phyloP scores from a whole-genome alignment of 306 rosid genomes.

The Inga laurina region DNA sequence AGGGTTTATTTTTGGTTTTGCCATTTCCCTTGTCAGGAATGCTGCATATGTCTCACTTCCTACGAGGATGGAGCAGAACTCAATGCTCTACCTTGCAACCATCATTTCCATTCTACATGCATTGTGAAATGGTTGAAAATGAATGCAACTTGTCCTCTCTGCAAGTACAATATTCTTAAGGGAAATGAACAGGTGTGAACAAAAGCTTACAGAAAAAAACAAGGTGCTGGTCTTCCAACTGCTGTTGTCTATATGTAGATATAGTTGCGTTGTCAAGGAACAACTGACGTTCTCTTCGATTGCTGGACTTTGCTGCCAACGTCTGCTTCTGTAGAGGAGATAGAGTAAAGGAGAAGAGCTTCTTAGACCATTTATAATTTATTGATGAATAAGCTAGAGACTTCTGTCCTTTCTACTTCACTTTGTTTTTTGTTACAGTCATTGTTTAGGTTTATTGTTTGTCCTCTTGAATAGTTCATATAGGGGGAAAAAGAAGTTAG shows the following conservation, averaged over 20 bases:
- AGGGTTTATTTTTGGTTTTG: conserved; percentile 9
- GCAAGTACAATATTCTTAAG: conserved; percentile 93
- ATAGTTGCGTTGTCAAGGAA: conserved; percentile 41
- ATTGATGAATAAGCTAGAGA: conserved; percentile 34
- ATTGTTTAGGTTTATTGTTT: conserved; percentile 9
- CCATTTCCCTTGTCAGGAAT: conserved; percentile 60
- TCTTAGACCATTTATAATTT: conserved; percentile 33
- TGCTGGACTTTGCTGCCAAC: conserved; percentile 30
- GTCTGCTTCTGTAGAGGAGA: conserved; percentile 45
- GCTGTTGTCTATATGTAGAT: conserved; percentile 44
- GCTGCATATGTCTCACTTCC: conserved; percentile 90
- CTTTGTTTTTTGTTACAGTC: conserved; percentile 15
- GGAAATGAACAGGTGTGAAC: conserved; percentile 71
- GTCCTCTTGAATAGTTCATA: not conserved
- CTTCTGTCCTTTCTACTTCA: conserved; percentile 23
- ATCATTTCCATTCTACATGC: conserved; percentile 84
- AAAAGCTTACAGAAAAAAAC: conserved; percentile 22
- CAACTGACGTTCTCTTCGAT: conserved; percentile 27
- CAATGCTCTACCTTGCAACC: conserved; percentile 93
- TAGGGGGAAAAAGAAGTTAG: not conserved
- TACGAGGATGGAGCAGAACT: conserved; percentile 92
- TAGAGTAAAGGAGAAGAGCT: conserved; percentile 33
- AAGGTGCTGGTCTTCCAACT: not conserved
- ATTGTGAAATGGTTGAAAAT: conserved; percentile 92
- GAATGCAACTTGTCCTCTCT: conserved; percentile 99